These are phyloP conservation scores for Saccharomyces hybrid DNA, from an alignment of 1,139 yeast genomes.

Conservation along the genomic window DNA sequence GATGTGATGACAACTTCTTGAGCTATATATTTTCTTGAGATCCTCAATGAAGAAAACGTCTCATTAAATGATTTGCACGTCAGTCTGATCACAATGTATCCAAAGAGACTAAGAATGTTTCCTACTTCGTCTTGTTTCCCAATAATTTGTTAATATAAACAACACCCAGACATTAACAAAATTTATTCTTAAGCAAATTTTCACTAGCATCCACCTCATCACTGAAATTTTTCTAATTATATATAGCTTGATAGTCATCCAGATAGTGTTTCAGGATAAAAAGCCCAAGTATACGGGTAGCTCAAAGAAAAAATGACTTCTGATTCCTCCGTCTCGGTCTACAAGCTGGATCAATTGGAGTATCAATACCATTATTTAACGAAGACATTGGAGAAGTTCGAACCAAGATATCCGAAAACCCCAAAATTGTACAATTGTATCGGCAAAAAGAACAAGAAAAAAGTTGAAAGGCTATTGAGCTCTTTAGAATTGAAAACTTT, in stretches of 20 bases:
- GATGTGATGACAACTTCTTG: constrained; percentile 25
- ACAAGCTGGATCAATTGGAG: constrained; percentile 33
- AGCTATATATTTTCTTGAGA: constrained; percentile 24
- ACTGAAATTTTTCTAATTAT: background rate
- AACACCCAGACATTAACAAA: constrained; percentile 14
- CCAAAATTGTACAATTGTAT: constrained; percentile 42
- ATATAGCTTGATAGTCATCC: background rate
- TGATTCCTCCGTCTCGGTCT: background rate
- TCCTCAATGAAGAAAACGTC: constrained; percentile 25
- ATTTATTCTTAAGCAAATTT: background rate
- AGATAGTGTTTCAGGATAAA: background rate
- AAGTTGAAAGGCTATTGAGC: constrained; percentile 36
- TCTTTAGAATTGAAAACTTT: constrained; percentile 38
- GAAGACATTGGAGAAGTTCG: constrained; percentile 23
- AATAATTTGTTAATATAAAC: background rate
- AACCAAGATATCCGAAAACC: constrained; percentile 51
- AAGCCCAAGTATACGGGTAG: background rate
- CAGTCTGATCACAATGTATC: constrained; percentile 47
- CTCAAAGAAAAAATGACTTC: background rate
- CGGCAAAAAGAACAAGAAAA: constrained; percentile 37
- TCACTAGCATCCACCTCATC: background rate
- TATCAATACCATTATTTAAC: constrained; percentile 30
- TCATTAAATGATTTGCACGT: constrained; percentile 59
- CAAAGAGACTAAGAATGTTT: background rate
- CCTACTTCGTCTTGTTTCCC: no score